phyloP scores from a whole-genome alignment of 371 early-diverging fungal genomes.

The Saksenaea oblongispora region DNA sequence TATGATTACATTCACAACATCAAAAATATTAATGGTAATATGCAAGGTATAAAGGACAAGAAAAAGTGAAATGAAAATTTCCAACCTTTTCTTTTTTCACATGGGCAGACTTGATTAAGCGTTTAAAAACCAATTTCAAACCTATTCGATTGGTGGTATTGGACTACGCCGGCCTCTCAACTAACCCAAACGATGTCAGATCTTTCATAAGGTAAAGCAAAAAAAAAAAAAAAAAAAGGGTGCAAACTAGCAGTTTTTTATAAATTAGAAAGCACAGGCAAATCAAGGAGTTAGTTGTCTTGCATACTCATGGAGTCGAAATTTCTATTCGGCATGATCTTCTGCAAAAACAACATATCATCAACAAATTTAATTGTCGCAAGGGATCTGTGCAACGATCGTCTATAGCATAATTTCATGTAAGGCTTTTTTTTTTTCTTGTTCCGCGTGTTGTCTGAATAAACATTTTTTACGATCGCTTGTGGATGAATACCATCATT shows the following conservation, averaged over 20 bases:
- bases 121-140: neutral
- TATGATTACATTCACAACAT: neutral
- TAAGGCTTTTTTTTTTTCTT: neutral
- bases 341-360: neutral
- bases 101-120: neutral
- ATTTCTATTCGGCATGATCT: neutral
- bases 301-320: neutral
- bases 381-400: neutral
- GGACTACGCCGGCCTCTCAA: constrained; percentile 1
- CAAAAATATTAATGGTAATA: neutral
- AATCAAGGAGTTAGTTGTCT: neutral
- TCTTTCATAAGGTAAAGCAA: constrained; percentile 4
- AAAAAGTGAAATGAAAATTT: neutral
- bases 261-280: neutral
- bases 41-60: neutral
- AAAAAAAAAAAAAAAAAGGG: constrained; percentile 1
- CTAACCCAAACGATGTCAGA: constrained; percentile 4
- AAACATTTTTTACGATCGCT: neutral
- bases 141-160: constrained; percentile 3
- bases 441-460: neutral
- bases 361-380: neutral
- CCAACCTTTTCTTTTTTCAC: neutral
- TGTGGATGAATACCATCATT: neutral
- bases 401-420: neutral
- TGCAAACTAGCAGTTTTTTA: neutral